Percentiles rank a stretch among this genome's conserved stretches.
These are phyloP conservation scores for Carex kokanica DNA, from an alignment of 176 grass and related monocot species.

Conservation along the genomic window DNA sequence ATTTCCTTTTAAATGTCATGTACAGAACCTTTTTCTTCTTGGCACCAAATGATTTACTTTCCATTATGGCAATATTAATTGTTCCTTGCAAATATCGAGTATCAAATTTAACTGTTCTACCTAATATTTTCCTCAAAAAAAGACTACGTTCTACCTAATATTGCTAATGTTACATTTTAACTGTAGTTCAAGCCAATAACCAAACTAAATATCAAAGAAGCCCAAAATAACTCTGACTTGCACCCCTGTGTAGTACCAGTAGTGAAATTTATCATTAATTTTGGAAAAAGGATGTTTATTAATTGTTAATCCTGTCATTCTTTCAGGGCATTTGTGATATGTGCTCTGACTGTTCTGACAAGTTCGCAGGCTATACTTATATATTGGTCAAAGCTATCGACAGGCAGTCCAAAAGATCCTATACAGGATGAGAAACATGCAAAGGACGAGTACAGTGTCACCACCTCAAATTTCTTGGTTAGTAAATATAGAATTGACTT, in stretches of 20 bases:
- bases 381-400: slow-evolving; percentile 52
- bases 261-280: not conserved
- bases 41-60: not conserved
- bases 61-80: not conserved
- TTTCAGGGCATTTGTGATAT: slow-evolving; percentile 61
- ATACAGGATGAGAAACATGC: slow-evolving; percentile 51
- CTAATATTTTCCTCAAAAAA: too few species aligned
- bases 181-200: not conserved
- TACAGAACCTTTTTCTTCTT: not conserved
- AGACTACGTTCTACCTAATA: not conserved
- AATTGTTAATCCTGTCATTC: slow-evolving; percentile 1
- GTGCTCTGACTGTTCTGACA: slow-evolving; percentile 84
- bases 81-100: not conserved
- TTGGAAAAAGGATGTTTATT: not conserved
- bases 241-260: too few species aligned
- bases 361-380: slow-evolving; percentile 97
- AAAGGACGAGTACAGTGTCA: slow-evolving; percentile 93
- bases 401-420: not conserved
- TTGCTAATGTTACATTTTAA: not conserved
- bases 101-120: too few species aligned
- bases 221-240: not conserved
- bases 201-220: not conserved
- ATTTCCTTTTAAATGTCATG: not conserved
- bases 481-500: slow-evolving; percentile 31
- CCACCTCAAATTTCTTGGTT: slow-evolving; percentile 91